Evolutionary conservation across 73 alveolate genomes (phyloP).

Genomic region (Symbiodinium pilosum): DNA sequence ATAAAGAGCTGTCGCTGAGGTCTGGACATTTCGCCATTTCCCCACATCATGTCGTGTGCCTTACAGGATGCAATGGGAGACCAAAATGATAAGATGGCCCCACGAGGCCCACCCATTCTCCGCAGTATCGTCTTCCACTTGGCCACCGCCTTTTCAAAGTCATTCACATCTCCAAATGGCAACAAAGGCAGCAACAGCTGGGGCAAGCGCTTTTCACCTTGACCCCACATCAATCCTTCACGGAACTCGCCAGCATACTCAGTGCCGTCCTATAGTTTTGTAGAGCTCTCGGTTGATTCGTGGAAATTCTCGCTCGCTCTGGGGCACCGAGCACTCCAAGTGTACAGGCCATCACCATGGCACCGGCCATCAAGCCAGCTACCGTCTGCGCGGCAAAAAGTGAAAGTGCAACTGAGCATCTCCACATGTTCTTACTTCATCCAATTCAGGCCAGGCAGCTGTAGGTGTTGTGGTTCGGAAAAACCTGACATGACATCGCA

Average conservation of each 20-base stretch:
- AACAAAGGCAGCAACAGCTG: neutral
- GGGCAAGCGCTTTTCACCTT: slow-evolving; percentile 45
- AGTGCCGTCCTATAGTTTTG: slow-evolving; percentile 49
- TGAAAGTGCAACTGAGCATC: neutral
- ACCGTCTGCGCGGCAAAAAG: slow-evolving; percentile 26
- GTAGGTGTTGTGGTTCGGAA: slow-evolving; percentile 70
- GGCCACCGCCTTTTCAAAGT: slow-evolving; percentile 28
- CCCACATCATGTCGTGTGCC: slow-evolving; percentile 91
- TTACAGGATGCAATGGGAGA: neutral
- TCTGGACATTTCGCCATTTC: slow-evolving; percentile 49
- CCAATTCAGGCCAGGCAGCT: slow-evolving; percentile 14
- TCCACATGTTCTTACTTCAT: too few species aligned
- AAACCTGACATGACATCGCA: slow-evolving; percentile 10
- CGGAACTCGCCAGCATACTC: slow-evolving; percentile 93
- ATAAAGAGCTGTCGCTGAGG: too few species aligned
- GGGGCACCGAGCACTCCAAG: slow-evolving; percentile 34
- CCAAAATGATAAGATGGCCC: neutral
- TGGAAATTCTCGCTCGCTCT: neutral
- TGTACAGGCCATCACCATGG: slow-evolving; percentile 83
- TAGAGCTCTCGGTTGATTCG: neutral
- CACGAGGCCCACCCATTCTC: slow-evolving; percentile 55
- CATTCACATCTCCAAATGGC: too few species aligned
- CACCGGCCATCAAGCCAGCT: slow-evolving; percentile 61
- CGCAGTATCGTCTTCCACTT: slow-evolving; percentile 52
- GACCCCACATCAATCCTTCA: slow-evolving; percentile 75